Percentiles rank a stretch among this genome's conserved stretches.
These are phyloP conservation scores for Scutellaria baicalensis DNA, from an alignment of 257 asterid genomes.

Conservation along the genomic window DNA sequence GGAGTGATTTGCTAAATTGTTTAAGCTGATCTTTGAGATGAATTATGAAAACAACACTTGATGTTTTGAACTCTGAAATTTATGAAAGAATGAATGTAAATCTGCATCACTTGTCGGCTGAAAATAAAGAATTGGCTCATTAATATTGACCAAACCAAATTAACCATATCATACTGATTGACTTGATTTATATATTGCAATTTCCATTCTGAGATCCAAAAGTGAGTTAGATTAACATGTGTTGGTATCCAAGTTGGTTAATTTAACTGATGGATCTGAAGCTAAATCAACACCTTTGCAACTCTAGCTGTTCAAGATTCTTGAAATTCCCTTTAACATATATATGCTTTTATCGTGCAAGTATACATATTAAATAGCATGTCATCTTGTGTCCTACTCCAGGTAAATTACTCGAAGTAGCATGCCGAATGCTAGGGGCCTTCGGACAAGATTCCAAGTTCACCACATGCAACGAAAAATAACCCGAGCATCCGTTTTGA, in stretches of 20 bases:
- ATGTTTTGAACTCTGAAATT: too few relatives aligned
- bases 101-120: too few relatives aligned
- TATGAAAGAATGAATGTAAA: too few relatives aligned
- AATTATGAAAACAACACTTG: too few relatives aligned
- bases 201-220: background rate
- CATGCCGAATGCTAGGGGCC: constrained; percentile 18
- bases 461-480: constrained; percentile 3
- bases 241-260: background rate
- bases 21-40: too few relatives aligned
- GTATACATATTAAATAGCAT: background rate
- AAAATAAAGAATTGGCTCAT: too few relatives aligned
- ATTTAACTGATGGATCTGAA: background rate
- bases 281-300: background rate
- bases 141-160: too few relatives aligned
- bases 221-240: background rate
- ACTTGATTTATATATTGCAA: background rate
- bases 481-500: background rate
- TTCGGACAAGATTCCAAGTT: constrained; percentile 23
- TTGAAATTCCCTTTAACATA: background rate
- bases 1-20: too few relatives aligned
- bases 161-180: too few relatives aligned
- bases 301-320: background rate
- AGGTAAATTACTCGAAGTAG: constrained; percentile 29
- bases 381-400: background rate
- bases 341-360: too few relatives aligned